phyloP scores from a whole-genome alignment of 192 early-diverging fungal genomes.

The Coemansia sp. region DNA sequence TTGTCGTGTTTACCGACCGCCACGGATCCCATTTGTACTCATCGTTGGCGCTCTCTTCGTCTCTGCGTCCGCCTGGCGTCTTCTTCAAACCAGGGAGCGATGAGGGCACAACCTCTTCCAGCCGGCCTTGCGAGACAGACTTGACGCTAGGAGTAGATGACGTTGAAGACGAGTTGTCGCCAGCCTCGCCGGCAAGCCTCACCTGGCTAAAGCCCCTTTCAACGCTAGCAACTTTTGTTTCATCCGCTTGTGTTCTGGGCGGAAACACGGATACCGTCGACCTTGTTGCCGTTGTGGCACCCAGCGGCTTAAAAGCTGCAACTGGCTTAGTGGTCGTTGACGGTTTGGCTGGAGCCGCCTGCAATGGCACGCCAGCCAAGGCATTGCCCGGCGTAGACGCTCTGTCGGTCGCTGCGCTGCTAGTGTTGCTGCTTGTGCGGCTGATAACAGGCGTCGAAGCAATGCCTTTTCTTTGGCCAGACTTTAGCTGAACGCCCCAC shows the following conservation, averaged over 20 bases:
- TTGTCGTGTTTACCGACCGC: slow-evolving; percentile 42
- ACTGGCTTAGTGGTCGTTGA: neutral
- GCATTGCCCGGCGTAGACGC: neutral
- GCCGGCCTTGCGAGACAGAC: slow-evolving; percentile 2
- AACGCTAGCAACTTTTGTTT: slow-evolving; percentile 4
- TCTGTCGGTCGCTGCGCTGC: neutral
- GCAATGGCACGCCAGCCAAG: neutral
- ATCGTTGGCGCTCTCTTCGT: neutral
- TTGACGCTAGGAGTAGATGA: slow-evolving; percentile 2
- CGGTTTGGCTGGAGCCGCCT: neutral
- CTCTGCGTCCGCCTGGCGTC: slow-evolving; percentile 2
- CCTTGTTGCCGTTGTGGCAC: neutral
- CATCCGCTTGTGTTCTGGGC: neutral
- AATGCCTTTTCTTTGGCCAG: slow-evolving; percentile 9
- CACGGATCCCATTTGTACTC: slow-evolving; percentile 48
- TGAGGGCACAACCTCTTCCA: slow-evolving; percentile 22
- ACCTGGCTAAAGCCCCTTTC: slow-evolving; percentile 30
- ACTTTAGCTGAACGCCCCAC: slow-evolving; percentile 49
- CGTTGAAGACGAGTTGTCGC: slow-evolving; percentile 16
- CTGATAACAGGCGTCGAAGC: slow-evolving; percentile 4
- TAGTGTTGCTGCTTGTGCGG: neutral
- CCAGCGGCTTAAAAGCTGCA: neutral
- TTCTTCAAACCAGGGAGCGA: slow-evolving; percentile 43
- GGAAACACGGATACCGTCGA: neutral
- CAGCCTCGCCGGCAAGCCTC: slow-evolving; percentile 33